phyloP scores from a whole-genome alignment of 805 yeast genomes.

The Wickerhamomyces canadensis region DNA sequence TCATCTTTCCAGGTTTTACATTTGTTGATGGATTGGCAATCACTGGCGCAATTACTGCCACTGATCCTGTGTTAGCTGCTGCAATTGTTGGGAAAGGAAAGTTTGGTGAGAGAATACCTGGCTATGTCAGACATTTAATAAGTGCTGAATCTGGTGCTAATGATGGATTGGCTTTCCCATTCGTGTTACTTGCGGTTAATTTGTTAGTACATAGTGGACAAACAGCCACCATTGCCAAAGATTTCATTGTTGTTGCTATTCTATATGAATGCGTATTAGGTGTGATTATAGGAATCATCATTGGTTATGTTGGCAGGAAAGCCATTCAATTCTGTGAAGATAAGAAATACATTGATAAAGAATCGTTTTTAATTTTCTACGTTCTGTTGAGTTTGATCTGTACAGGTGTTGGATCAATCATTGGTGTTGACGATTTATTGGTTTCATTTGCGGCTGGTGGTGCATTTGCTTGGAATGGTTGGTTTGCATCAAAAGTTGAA shows the following conservation, averaged over 20 bases:
- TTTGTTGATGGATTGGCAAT: conserved; percentile 70
- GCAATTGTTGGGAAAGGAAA: conserved; percentile 94
- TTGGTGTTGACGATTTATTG: conserved; percentile 84
- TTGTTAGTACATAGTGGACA: conserved; percentile 59
- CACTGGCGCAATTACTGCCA: conserved; percentile 88
- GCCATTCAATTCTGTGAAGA: conserved; percentile 70
- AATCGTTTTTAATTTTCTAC: conserved; percentile 81
- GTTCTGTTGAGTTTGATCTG: conserved; percentile 76
- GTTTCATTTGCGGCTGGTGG: conserved; percentile 92
- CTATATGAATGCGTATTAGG: conserved; percentile 83
- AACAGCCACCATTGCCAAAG: conserved; percentile 62
- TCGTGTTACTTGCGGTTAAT: conserved; percentile 65
- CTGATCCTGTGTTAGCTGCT: conserved; percentile 92
- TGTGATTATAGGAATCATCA: conserved; percentile 59
- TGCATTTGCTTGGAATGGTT: conserved; percentile 91
- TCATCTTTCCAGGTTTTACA: conserved; percentile 63
- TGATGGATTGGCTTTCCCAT: conserved; percentile 96
- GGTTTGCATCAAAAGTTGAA: conserved; percentile 77
- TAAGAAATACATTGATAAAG: conserved; percentile 71
- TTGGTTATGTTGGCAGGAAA: conserved; percentile 69
- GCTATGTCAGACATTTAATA: conserved; percentile 75
- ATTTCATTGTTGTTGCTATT: conserved; percentile 73
- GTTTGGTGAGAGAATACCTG: conserved; percentile 89
- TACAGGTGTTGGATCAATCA: conserved; percentile 83
- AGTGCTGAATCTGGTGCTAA: conserved; percentile 88